Percentiles rank a stretch among this genome's conserved stretches.
phyloP scores from a whole-genome alignment of 139 green algal species.

The Astrephomene gubernaculifera region DNA sequence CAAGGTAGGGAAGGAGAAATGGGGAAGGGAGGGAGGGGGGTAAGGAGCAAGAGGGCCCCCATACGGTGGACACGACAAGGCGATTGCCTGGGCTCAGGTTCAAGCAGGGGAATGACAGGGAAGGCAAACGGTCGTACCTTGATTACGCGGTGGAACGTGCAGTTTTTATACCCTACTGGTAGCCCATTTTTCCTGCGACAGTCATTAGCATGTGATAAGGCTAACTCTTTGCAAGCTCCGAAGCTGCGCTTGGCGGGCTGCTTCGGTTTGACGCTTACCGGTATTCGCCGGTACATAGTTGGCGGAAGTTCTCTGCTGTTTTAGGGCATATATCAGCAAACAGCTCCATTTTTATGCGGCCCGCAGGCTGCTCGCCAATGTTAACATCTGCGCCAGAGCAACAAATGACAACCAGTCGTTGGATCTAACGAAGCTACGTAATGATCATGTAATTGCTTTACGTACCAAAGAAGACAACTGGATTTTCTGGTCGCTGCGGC shows the following conservation, averaged over 20 bases:
- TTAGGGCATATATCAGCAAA: slow-evolving; percentile 90
- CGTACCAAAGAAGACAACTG: slow-evolving; percentile 95
- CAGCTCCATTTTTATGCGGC: slow-evolving; percentile 93
- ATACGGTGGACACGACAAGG: too few relatives aligned
- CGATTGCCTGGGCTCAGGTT: too few relatives aligned
- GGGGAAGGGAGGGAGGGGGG: background rate
- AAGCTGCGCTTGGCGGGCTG: background rate
- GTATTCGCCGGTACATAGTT: slow-evolving; percentile 96
- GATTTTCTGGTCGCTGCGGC: slow-evolving; percentile 77
- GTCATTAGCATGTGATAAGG: too few relatives aligned
- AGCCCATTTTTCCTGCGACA: slow-evolving; percentile 81
- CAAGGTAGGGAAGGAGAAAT: background rate
- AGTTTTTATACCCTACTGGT: slow-evolving; percentile 88
- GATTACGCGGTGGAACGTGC: slow-evolving; percentile 96
- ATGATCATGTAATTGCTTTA: background rate
- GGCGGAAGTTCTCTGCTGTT: slow-evolving; percentile 91
- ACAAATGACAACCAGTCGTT: background rate
- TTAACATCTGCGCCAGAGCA: slow-evolving; percentile 78
- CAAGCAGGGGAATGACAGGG: background rate
- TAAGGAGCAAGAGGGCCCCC: too few relatives aligned
- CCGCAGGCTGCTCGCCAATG: slow-evolving; percentile 82
- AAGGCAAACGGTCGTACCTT: slow-evolving; percentile 59
- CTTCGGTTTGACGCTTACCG: slow-evolving; percentile 56
- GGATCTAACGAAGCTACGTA: background rate
- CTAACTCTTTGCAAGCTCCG: too few relatives aligned